Evolutionary conservation across 116 monocot genomes (phyloP).

Genomic region (Cymodocea nodosa): DNA sequence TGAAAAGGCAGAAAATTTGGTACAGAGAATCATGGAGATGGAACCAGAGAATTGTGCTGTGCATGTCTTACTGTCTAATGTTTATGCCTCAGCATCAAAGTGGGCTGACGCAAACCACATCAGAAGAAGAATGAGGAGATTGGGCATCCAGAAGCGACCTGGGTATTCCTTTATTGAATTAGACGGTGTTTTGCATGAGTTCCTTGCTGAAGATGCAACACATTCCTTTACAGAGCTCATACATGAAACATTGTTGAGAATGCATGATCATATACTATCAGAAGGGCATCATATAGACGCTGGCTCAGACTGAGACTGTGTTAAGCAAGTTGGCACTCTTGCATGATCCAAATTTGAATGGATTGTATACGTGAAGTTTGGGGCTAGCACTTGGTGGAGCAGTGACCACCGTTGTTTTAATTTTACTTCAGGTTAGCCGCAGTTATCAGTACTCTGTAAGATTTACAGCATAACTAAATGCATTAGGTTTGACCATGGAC

Average conservation of each 20-base stretch:
- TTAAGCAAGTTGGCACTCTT: no score
- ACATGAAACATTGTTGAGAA: conserved; percentile 18
- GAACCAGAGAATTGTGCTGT: conserved; percentile 33
- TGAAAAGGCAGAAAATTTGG: conserved; percentile 38
- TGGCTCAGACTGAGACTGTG: no score
- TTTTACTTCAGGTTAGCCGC: no score
- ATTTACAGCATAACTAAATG: no score
- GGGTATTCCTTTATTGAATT: conserved; percentile 75
- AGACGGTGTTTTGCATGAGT: conserved; percentile 55
- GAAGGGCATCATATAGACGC: conserved; percentile 8
- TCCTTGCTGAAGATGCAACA: conserved; percentile 28
- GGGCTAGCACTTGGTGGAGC: no score
- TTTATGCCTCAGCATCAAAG: conserved; percentile 49
- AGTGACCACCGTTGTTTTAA: no score
- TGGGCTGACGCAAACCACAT: conserved; percentile 45
- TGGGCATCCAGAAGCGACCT: conserved; percentile 40
- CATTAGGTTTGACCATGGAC: no score
- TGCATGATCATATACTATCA: conserved; percentile 16
- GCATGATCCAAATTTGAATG: no score
- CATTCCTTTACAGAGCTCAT: conserved; percentile 28
- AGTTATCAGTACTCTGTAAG: no score
- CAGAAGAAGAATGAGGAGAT: conserved; percentile 31
- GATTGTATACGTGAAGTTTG: no score
- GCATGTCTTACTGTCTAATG: conserved; percentile 61
- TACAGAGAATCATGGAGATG: conserved; percentile 28